Evolutionary conservation across 371 early-diverging fungal genomes (phyloP).

Genomic region (Apophysomyces trapeziformis): DNA sequence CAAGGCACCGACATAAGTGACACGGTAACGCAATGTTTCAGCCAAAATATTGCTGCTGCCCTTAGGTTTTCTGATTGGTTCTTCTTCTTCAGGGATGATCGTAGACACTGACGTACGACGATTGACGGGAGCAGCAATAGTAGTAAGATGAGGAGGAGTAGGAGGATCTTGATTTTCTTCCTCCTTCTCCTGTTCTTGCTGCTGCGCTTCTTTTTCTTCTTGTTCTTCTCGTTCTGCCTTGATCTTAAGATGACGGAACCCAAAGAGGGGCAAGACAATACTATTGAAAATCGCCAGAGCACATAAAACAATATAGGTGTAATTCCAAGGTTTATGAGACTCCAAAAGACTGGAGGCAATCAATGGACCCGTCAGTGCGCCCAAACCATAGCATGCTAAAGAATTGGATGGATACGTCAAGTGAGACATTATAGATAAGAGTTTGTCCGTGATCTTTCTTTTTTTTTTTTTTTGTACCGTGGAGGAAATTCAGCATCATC

Average conservation of each 20-base stretch:
- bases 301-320: slow-evolving; percentile 25
- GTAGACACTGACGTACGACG: background rate
- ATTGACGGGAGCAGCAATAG: background rate
- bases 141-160: background rate
- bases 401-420: background rate
- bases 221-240: slow-evolving; percentile 16
- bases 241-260: slow-evolving; percentile 15
- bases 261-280: slow-evolving; percentile 13
- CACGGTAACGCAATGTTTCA: slow-evolving; percentile 15
- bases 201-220: no score
- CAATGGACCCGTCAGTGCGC: slow-evolving; percentile 29
- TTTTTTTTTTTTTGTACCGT: slow-evolving; percentile 21
- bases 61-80: background rate
- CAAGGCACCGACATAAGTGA: slow-evolving; percentile 22
- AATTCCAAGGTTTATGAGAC: slow-evolving; percentile 22
- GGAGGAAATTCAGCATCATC: slow-evolving; percentile 29
- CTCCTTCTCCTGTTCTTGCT: background rate
- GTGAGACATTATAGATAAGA: no score
- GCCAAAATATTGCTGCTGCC: slow-evolving; percentile 7
- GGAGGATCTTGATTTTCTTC: background rate
- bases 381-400: slow-evolving; percentile 31
- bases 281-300: slow-evolving; percentile 20
- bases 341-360: slow-evolving; percentile 24
- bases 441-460: no score
- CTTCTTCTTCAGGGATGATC: background rate